Evolutionary conservation across 768 basidiomycete species (phyloP).

Genomic region (Lactifluus subvellereus): DNA sequence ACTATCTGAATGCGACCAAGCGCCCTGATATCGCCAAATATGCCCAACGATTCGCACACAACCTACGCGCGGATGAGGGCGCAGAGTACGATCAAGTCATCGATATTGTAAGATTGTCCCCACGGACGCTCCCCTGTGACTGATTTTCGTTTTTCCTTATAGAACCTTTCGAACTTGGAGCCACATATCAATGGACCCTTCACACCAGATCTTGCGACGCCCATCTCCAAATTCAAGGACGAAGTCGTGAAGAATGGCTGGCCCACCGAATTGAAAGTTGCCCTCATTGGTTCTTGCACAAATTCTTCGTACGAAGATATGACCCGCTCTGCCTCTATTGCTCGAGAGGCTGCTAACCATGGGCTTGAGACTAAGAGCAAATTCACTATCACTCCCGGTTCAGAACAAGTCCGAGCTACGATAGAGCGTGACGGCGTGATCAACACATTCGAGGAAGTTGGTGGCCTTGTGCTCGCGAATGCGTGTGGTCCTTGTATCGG

Average conservation of each 20-base stretch:
- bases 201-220: slow-evolving; percentile 99
- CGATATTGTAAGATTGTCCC: slow-evolving; percentile 62
- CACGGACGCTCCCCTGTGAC: not conserved
- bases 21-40: slow-evolving; percentile 84
- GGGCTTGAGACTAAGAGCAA: slow-evolving; percentile 86
- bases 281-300: slow-evolving; percentile 98
- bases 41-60: slow-evolving; percentile 83
- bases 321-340: slow-evolving; percentile 95
- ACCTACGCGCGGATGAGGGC: slow-evolving; percentile 79
- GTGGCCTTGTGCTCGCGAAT: slow-evolving; percentile 93
- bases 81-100: slow-evolving; percentile 93
- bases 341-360: slow-evolving; percentile 79
- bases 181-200: slow-evolving; percentile 99
- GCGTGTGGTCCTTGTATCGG: slow-evolving; percentile 99
- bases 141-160: not conserved
- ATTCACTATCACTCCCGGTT: slow-evolving; percentile 98
- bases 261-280: slow-evolving; percentile 96
- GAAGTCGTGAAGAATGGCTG: slow-evolving; percentile 93
- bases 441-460: slow-evolving; percentile 76
- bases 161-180: slow-evolving; percentile 96
- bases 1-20: slow-evolving; percentile 94
- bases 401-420: slow-evolving; percentile 96
- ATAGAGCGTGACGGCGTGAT: slow-evolving; percentile 96
- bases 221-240: slow-evolving; percentile 89
- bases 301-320: slow-evolving; percentile 99